Evolutionary conservation across 805 yeast genomes (phyloP).

Genomic region (Tetrapisispora pingtungensis): DNA sequence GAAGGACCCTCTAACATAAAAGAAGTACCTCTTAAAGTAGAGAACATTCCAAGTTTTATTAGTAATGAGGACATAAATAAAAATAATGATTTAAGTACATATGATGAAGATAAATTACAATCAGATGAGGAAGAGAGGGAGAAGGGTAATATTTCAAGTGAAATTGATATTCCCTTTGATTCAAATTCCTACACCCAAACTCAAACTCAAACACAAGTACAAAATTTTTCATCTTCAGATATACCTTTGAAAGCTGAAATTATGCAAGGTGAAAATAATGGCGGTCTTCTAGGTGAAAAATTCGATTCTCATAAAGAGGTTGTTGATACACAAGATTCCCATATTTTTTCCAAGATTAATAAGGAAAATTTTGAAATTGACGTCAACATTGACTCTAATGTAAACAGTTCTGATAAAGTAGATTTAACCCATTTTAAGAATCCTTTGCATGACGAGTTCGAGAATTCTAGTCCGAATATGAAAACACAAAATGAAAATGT

Average conservation of each 20-base stretch:
- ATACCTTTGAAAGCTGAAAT: no score
- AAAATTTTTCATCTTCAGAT: not conserved
- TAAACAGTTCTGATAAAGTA: not conserved
- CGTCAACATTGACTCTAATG: not conserved
- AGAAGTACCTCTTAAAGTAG: not conserved
- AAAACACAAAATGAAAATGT: not conserved
- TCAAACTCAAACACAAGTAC: not conserved
- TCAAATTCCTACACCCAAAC: not conserved
- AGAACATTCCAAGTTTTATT: not conserved
- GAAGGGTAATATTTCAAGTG: not conserved
- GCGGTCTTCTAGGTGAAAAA: no score
- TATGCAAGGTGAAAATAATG: no score
- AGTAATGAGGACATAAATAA: no score
- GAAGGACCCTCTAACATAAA: slow-evolving; percentile 1
- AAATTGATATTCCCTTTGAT: slow-evolving; percentile 1
- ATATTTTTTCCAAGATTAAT: no score
- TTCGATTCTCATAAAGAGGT: not conserved
- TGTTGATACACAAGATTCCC: not conserved
- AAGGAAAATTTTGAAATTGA: not conserved
- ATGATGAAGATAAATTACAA: not conserved
- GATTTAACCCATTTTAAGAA: slow-evolving; percentile 1
- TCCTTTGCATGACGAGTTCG: not conserved
- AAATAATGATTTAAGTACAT: not conserved
- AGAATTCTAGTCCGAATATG: not conserved
- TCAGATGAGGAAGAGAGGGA: not conserved